Evolutionary conservation across 345 rosid species (phyloP), one percentile per base, ranked within the genome.

Genomic region (Eucalyptus leucophloia): DNA sequence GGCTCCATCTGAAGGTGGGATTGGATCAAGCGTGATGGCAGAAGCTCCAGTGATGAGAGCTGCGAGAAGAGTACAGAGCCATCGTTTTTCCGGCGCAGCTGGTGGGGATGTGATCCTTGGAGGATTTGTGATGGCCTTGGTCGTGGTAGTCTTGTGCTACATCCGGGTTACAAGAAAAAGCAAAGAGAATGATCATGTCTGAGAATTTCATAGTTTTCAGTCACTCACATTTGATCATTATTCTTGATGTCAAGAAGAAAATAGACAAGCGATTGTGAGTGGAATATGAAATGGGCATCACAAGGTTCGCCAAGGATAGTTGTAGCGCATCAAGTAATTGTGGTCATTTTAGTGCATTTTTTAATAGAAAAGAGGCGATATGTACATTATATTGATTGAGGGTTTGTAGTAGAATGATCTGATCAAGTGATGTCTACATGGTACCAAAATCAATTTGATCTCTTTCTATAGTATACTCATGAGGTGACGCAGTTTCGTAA

Each of bases 71-170:
- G 86, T 91, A 7, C 89, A 86, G 40, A 88, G 87, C 90, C 93
- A 92, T 87, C 93, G 85, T 88, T 42, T 51, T 14, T 32, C 82
- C 1, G 82, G 89, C 4, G 47, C 87, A 9, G 91, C 88, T 0
- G 94, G 93, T 21, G 93, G 93, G 30, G 94, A 91, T 62, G 88
- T 93, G 86, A 88, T 92, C 80, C 92, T 93, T 16, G 93, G 92
- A 69, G 94, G 94, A 37, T 92, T 92, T 51, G 47, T 90, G 50
- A 54, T 47, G 44, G 93, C 89, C 30, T 37, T 91, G 34, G 88
- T 91, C 83, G 92, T 83, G 16, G 89, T 86, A 11, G 89, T 94
- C 83, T 69, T 90, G 32, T 94, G 90, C 88, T 94, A 92, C 90
- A 88, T 93, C 49, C 91, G 90, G 42, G 89, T 92, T 50, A 92